Percentiles rank a stretch among this genome's conserved stretches.
These are phyloP conservation scores for Paracoccidioides lutzii DNA, from an alignment of 2,329 filamentous ascomycete genomes.

Conservation along the genomic window DNA sequence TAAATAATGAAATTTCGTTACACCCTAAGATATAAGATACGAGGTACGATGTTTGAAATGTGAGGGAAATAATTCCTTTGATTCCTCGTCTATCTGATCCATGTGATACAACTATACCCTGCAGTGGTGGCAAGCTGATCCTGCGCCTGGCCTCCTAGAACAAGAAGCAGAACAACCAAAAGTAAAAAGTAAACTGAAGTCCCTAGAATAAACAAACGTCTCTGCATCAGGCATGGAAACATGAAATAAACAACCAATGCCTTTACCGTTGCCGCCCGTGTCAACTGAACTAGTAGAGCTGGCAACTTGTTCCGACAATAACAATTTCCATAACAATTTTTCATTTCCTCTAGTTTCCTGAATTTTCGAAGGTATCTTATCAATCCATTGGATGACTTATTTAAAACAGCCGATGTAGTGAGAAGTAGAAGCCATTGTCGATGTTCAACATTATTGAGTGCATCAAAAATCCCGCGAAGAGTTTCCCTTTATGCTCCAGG, in stretches of 20 bases:
- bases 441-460: background rate
- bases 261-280: background rate
- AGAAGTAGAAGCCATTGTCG: background rate
- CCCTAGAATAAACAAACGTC: background rate
- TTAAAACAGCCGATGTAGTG: background rate
- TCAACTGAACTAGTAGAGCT: background rate
- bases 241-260: background rate
- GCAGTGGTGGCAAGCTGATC: background rate
- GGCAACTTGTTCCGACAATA: background rate
- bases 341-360: background rate
- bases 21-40: no score
- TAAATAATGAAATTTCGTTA: no score
- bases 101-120: background rate
- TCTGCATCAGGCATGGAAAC: background rate
- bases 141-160: background rate
- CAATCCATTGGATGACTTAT: background rate
- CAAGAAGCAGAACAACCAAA: background rate
- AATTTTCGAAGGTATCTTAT: background rate
- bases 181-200: background rate
- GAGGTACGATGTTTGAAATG: background rate
- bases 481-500: constrained; percentile 4
- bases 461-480: background rate
- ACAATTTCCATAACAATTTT: background rate
- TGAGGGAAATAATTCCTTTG: background rate
- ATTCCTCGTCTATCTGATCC: background rate